These are phyloP conservation scores for Massospora cicadina DNA, from an alignment of 371 early-diverging fungal genomes.

Conservation along the genomic window DNA sequence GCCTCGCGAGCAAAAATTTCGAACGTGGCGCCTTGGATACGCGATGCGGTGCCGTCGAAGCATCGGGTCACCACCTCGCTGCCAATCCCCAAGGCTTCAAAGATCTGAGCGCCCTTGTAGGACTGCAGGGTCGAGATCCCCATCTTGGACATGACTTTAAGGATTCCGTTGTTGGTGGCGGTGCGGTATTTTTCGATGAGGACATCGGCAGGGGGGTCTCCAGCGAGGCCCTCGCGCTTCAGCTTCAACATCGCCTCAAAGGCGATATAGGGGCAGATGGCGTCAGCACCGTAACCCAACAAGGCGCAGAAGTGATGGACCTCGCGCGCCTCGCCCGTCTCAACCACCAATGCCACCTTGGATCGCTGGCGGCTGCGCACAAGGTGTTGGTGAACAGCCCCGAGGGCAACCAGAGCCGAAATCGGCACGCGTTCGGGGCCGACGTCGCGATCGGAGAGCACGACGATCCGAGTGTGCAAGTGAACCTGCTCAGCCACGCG, in stretches of 20 bases:
- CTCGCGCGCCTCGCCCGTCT: conserved; percentile 90
- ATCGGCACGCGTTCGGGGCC: conserved; percentile 59
- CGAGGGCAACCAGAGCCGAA: conserved; percentile 74
- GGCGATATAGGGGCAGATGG: conserved; percentile 83
- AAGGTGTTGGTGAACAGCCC: conserved; percentile 87
- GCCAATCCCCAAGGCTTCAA: conserved; percentile 89
- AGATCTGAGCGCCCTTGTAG: conserved; percentile 96
- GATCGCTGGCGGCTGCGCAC: conserved; percentile 74
- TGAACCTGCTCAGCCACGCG: conserved; percentile 64
- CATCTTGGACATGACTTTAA: conserved; percentile 98
- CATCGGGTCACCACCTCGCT: conserved; percentile 72
- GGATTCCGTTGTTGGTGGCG: conserved; percentile 79
- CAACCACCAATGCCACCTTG: conserved; percentile 72
- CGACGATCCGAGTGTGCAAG: conserved; percentile 57
- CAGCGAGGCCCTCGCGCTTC: conserved; percentile 53
- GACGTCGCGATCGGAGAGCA: conserved; percentile 64
- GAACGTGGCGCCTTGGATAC: conserved; percentile 83
- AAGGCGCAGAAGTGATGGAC: conserved; percentile 92
- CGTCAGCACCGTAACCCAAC: conserved; percentile 94
- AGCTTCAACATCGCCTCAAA: conserved; percentile 76
- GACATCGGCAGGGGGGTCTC: conserved; percentile 25
- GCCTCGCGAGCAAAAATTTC: conserved; percentile 79
- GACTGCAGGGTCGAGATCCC: conserved; percentile 93
- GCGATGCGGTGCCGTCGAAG: conserved; percentile 85
- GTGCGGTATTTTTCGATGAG: conserved; percentile 64